Conservation (phyloP, 2,329 filamentous ascomycete species). For the Periconia sp. region DNA sequence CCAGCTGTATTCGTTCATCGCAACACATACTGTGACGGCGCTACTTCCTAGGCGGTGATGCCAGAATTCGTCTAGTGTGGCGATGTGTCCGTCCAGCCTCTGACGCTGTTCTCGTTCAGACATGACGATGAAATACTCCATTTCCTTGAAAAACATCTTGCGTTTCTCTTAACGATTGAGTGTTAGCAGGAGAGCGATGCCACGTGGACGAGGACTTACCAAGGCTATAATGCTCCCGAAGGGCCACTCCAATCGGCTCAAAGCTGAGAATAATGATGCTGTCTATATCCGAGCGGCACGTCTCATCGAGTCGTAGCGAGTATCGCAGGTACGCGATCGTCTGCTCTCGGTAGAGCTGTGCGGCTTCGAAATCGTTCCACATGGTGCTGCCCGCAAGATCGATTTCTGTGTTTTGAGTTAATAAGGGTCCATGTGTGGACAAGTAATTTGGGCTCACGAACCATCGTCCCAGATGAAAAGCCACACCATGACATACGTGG, state of each 20-base stretch:
- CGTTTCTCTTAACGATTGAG: too few species aligned
- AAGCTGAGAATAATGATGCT: constrained; percentile 10
- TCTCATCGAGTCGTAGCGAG: constrained; percentile 4
- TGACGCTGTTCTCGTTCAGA: constrained; percentile 11
- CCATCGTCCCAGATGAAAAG: constrained; percentile 19
- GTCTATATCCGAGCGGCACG: neutral
- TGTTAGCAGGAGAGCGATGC: too few species aligned
- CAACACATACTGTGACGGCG: constrained; percentile 11
- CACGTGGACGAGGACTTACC: too few species aligned
- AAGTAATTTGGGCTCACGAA: too few species aligned
- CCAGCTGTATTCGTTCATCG: constrained; percentile 13
- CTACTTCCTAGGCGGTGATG: constrained; percentile 13
- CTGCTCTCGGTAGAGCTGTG: constrained; percentile 12
- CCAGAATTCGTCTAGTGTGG: constrained; percentile 14
- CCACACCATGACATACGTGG: constrained; percentile 14
- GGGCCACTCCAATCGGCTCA: constrained; percentile 2
- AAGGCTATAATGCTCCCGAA: neutral
- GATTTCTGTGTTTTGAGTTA: too few species aligned
- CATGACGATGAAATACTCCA: constrained; percentile 7
- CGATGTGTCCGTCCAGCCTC: constrained; percentile 4
- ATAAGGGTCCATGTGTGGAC: too few species aligned
- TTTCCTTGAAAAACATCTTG: constrained; percentile 5
- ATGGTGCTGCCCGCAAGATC: constrained; percentile 7
- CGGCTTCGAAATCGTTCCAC: constrained; percentile 8
- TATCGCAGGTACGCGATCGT: constrained; percentile 11